Percentiles rank a stretch among this genome's conserved stretches.
These are phyloP conservation scores for Daldinia concentrica DNA, from an alignment of 495 filamentous ascomycete species.

Conservation along the genomic window DNA sequence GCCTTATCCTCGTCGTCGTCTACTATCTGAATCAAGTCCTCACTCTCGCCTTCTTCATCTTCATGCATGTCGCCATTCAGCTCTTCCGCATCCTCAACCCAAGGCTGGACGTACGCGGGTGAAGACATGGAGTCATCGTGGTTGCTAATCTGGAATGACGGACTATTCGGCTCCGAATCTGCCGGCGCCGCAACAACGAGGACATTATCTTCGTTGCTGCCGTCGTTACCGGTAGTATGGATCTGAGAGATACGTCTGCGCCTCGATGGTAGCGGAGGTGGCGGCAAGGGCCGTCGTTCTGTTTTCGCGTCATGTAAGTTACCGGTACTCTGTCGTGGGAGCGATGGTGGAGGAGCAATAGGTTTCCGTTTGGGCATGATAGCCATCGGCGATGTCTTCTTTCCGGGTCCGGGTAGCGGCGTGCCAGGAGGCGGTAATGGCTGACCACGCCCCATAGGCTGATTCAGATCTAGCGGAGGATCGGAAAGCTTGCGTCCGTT, in stretches of 20 bases:
- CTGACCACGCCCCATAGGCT: constrained; percentile 78
- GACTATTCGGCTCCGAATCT: constrained; percentile 66
- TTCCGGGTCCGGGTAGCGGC: constrained; percentile 66
- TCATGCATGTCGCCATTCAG: constrained; percentile 6
- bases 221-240: constrained; percentile 34
- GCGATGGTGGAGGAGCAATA: constrained; percentile 48
- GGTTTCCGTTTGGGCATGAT: constrained; percentile 60
- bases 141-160: constrained; percentile 36
- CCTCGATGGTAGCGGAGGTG: constrained; percentile 48
- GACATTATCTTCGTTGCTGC: constrained; percentile 56
- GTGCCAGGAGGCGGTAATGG: constrained; percentile 79
- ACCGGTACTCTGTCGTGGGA: constrained; percentile 37
- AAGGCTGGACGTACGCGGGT: constrained; percentile 52
- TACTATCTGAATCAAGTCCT: constrained; percentile 26
- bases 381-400: constrained; percentile 61
- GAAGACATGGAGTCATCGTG: constrained; percentile 9
- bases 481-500: constrained; percentile 38
- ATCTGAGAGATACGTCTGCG: constrained; percentile 44
- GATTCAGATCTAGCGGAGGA: constrained; percentile 61
- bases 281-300: constrained; percentile 55
- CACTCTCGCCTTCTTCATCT: constrained; percentile 6
- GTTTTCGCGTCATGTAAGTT: constrained; percentile 37
- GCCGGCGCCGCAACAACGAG: constrained; percentile 68
- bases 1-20: constrained; percentile 8
- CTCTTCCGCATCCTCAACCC: constrained; percentile 54